Conservation (phyloP, 2,329 filamentous ascomycete genomes). For the Fusarium musae region DNA sequence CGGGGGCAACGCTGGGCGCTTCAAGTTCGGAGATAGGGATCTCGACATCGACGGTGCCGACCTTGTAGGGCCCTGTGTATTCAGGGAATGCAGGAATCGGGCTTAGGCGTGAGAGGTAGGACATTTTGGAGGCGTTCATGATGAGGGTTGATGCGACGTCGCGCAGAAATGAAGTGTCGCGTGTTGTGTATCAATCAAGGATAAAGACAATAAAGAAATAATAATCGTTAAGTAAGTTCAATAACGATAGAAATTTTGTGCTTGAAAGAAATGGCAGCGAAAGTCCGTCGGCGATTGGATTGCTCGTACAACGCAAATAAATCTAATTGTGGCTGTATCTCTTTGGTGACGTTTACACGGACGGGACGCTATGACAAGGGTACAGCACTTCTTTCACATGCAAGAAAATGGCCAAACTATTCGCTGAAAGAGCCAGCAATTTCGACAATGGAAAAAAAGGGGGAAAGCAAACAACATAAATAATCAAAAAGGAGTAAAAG, state of each 20-base stretch:
- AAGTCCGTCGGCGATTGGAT: neutral
- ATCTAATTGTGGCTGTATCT: constrained; percentile 5
- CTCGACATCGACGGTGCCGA: constrained; percentile 81
- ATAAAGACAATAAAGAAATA: neutral
- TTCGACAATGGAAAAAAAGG: neutral
- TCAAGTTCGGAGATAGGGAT: constrained; percentile 72
- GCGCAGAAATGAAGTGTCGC: neutral
- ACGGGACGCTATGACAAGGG: constrained; percentile 16
- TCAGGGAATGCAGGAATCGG: constrained; percentile 78
- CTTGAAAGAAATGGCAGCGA: neutral
- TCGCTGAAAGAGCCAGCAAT: constrained; percentile 2
- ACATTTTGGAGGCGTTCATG: constrained; percentile 52
- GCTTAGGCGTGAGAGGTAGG: constrained; percentile 67
- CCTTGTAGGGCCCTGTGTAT: constrained; percentile 77
- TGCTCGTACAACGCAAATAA: constrained; percentile 1
- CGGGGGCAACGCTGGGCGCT: constrained; percentile 64
- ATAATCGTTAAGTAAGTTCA: neutral
- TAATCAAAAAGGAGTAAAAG: neutral
- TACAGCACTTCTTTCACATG: constrained; percentile 31
- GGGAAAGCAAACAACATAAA: neutral
- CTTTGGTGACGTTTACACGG: constrained; percentile 36
- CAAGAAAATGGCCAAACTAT: constrained; percentile 12
- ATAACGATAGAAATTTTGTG: neutral
- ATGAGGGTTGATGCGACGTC: neutral
- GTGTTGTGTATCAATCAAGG: neutral